Evolutionary conservation across 257 asterid genomes (phyloP), one percentile per base, ranked within the genome.

Genomic region (Nicotiana sylvestris): DNA sequence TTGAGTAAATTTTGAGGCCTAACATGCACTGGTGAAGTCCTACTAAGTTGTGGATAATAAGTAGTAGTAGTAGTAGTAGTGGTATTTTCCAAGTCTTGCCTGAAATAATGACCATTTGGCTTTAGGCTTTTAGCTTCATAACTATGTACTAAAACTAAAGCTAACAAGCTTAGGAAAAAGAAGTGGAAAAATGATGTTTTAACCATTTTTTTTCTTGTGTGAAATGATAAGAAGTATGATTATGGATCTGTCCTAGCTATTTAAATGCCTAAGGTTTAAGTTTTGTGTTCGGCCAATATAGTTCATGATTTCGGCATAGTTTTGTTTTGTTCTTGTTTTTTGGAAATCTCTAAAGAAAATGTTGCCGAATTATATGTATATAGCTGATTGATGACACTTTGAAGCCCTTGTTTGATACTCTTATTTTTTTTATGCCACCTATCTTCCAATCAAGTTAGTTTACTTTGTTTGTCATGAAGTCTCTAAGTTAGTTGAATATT

Each of bases 1-100:
- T 69, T 85, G 32, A 74, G 57, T 57, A 82, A 77, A 13, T 72
- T 77, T 67, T 78, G 82, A 77, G 83, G 43, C 7, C 57, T 35
- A 46, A 70, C 0, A 68, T 85, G 49, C 1, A 66, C 85, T 1
- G 87, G 76, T 0, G 67, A 82, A 53, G 76, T 80, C 37, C 78
- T 69, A 18, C 32, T 72, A 46, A 70, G 11, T 70, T 21, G 35
- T 72, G 60, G 78, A 70, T 70, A 4, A 43, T 11, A 4, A 12
- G 18, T 33, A 21, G 21, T 21, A 21, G 30, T 11, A 53, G 16
- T 62, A 62, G 17, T 18, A 18, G 6, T 21, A 25, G 3, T 6
- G 3, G 12, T 3, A 49, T 49, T 74, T 13, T 74, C 39, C 2
- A 74, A 13, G 21, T 74, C 30, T 46, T 7, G 16, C 12, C 18